Evolutionary conservation across 257 asterid genomes (phyloP), one percentile per base, ranked within the genome.

Genomic region (Lithospermum erythrorhizon): DNA sequence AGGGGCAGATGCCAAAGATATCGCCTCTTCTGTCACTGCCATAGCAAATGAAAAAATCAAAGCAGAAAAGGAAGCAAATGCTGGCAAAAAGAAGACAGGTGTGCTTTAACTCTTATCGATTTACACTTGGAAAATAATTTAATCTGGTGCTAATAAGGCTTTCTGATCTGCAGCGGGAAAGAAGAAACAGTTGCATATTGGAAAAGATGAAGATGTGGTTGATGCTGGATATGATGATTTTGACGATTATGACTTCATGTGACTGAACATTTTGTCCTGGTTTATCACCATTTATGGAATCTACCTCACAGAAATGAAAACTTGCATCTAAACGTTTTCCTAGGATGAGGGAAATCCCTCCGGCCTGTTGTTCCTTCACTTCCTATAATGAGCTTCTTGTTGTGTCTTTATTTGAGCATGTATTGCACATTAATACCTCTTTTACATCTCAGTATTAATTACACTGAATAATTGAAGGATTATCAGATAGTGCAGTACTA

Each of bases 21-120:
- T 94, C 41, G 91, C 94, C 18, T 89, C 99, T 59, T 81, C 97
- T 4, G 72, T 94, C 62, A 78, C 97, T 59, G 99, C 99, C 61
- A 80, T 94, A 51, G 99, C 97, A 61, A 89, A 89, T 65, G 99
- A 94, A 74, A 94, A 94, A 78, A 84, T 94, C 52, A 94, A 89
- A 71, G 94, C 90, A 6, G 99, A 94, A 75, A 89, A 90, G 68
- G 98, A 91, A 66, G 93, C 95, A 30, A 88, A 77, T 72, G 87
- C 94, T 9, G 80, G 89, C 78, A 93, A 89, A 73, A 93, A 89
- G 90, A 94, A 87, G 78, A 68, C 91, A 54, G 90, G 97, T 89
- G 76, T 30, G 49, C 10, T 8, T 49, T 62, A 5, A 35, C 54
- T 61, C 27, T 61, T 54, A 32, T 6, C 45, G 20, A n/a, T 32